A percentile compares a stretch with the other conserved stretches of the same genome.
These are phyloP conservation scores for Lachancea cidri DNA, from an alignment of 805 yeast species.

Conservation along the genomic window DNA sequence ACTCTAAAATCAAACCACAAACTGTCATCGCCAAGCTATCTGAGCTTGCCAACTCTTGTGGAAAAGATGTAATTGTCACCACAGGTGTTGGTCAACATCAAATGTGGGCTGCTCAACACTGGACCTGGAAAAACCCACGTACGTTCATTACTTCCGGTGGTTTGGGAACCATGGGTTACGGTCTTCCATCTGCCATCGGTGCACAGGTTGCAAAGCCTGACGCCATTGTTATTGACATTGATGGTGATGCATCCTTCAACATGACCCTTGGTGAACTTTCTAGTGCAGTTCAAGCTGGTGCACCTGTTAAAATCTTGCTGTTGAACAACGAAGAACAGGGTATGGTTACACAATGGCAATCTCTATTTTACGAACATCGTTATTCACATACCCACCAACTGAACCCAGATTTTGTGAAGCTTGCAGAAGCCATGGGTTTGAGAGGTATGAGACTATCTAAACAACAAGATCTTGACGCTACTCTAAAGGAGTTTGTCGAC, in stretches of 20 bases:
- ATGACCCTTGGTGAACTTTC: conserved; percentile 94
- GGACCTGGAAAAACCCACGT: conserved; percentile 90
- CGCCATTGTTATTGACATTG: conserved; percentile 91
- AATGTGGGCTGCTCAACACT: conserved; percentile 99
- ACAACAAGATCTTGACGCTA: conserved; percentile 59
- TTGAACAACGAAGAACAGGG: conserved; percentile 98
- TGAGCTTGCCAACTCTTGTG: conserved; percentile 49
- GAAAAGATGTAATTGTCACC: conserved; percentile 79
- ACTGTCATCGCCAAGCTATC: conserved; percentile 78
- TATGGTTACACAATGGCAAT: conserved; percentile 99
- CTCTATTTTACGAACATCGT: conserved; percentile 93
- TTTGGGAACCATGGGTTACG: conserved; percentile 97
- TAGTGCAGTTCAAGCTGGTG: conserved; percentile 88
- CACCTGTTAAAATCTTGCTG: conserved; percentile 85
- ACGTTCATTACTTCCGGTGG: conserved; percentile 98
- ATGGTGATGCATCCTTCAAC: conserved; percentile 98
- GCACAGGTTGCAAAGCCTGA: conserved; percentile 96
- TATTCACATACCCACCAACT: conserved; percentile 96
- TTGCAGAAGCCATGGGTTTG: conserved; percentile 92
- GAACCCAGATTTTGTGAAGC: conserved; percentile 88
- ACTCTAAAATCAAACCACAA: conserved; percentile 84
- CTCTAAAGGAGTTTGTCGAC: conserved; percentile 64
- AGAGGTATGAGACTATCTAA: conserved; percentile 69
- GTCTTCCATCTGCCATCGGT: conserved; percentile 96
- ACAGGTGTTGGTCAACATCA: conserved; percentile 99